phyloP scores from a whole-genome alignment of 1,139 yeast species.

The Suhomyces wounanorum region DNA sequence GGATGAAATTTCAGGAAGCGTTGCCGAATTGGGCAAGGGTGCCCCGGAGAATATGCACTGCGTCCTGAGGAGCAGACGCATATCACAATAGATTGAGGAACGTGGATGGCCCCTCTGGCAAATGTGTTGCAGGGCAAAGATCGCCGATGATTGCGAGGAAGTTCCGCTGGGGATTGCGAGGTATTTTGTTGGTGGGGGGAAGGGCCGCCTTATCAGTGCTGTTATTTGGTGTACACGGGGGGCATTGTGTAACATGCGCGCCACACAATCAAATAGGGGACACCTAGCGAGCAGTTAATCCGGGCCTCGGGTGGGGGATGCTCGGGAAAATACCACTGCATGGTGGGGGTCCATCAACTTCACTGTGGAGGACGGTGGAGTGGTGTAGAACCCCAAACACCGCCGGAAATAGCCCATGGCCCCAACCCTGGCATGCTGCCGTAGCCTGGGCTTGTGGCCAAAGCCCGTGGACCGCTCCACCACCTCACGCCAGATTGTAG shows the following conservation, averaged over 20 bases:
- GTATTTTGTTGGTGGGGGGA: neutral
- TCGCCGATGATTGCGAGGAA: neutral
- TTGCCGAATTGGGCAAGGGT: neutral
- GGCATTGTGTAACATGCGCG: neutral
- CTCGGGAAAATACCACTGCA: neutral
- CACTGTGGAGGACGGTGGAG: too few species aligned
- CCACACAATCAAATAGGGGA: neutral
- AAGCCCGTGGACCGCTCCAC: neutral
- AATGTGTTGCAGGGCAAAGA: neutral
- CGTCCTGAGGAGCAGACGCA: neutral
- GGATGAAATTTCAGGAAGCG: conserved; percentile 2
- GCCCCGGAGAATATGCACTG: neutral
- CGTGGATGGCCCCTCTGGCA: neutral
- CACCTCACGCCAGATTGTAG: neutral
- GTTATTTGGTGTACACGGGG: neutral
- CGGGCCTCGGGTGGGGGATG: neutral
- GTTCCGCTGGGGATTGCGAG: neutral
- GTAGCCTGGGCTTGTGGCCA: neutral
- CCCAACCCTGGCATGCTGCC: neutral
- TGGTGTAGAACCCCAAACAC: too few species aligned
- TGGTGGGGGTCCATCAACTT: neutral
- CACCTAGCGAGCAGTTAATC: neutral
- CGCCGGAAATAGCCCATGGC: too few species aligned
- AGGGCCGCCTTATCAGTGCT: neutral
- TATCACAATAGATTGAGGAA: neutral